These are phyloP conservation scores for Candida stauntonica DNA, from an alignment of 805 yeast genomes.

Conservation along the genomic window DNA sequence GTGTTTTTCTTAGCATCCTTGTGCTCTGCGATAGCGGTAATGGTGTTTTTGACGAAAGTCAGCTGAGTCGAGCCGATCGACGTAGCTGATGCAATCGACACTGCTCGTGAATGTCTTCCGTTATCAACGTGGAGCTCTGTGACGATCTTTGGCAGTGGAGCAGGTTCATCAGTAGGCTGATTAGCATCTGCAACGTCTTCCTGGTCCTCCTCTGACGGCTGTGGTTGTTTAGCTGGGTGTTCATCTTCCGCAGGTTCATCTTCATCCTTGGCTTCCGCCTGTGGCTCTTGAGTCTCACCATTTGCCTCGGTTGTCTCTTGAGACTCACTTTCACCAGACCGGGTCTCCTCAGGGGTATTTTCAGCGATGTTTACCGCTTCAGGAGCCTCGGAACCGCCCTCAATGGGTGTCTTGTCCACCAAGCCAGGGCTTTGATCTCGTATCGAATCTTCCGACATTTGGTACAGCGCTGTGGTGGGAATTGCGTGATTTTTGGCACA, in stretches of 20 bases:
- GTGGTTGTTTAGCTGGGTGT: neutral
- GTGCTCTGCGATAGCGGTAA: slow-evolving; percentile 50
- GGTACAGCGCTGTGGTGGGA: neutral
- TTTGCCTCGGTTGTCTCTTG: no score
- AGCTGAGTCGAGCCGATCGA: slow-evolving; percentile 28
- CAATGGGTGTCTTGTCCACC: slow-evolving; percentile 14
- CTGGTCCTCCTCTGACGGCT: slow-evolving; percentile 8
- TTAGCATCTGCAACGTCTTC: slow-evolving; percentile 22
- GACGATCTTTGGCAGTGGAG: slow-evolving; percentile 20
- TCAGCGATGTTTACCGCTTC: neutral
- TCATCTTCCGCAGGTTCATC: neutral
- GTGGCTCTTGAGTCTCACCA: no score
- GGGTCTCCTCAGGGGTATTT: neutral
- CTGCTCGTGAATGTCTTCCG: slow-evolving; percentile 20
- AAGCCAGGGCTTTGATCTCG: slow-evolving; percentile 11
- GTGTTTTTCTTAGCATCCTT: slow-evolving; percentile 56
- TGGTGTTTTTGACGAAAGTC: slow-evolving; percentile 49
- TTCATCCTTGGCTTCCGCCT: neutral
- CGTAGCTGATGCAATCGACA: slow-evolving; percentile 18
- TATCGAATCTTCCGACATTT: slow-evolving; percentile 12
- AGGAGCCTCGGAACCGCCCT: slow-evolving; percentile 6
- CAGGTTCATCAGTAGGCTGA: slow-evolving; percentile 11
- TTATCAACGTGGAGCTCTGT: slow-evolving; percentile 7
- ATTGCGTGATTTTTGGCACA: neutral
- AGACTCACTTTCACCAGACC: no score